Percentiles rank a stretch among this genome's conserved stretches.
Conservation (phyloP, 148 eudicot genomes). For the Camellia lanceoleosa region DNA sequence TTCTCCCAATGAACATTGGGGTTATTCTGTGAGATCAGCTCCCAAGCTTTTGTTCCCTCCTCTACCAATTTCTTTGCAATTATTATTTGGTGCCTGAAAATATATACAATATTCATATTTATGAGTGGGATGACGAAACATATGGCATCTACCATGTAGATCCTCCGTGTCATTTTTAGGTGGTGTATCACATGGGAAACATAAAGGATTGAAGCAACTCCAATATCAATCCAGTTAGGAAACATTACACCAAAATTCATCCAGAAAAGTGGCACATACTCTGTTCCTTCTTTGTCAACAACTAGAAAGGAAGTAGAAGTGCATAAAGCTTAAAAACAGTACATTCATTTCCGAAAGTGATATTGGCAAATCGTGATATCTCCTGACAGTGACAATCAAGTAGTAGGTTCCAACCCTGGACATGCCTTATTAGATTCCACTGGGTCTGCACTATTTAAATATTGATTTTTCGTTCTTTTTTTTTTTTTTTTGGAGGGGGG, state of each 20-base stretch:
- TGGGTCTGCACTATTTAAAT: neutral
- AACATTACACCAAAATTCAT: neutral
- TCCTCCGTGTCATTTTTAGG: neutral
- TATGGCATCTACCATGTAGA: neutral
- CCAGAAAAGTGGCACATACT: neutral
- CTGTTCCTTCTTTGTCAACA: conserved; percentile 1
- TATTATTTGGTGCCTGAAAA: conserved; percentile 68
- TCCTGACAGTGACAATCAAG: neutral
- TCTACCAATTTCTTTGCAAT: conserved; percentile 70
- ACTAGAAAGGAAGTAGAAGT: conserved; percentile 2
- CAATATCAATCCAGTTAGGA: neutral
- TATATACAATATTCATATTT: neutral
- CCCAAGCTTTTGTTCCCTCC: conserved; percentile 84
- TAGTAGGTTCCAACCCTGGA: neutral
- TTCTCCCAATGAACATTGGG: conserved; percentile 71
- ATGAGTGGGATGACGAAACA: neutral
- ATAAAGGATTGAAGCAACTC: neutral
- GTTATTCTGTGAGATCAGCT: conserved; percentile 48
- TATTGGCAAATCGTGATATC: neutral
- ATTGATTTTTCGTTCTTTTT: neutral
- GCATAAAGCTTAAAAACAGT: neutral
- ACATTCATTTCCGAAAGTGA: neutral
- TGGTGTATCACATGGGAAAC: neutral
- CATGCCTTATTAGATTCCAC: neutral
- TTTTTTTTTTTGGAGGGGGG: neutral